Conservation (phyloP, 2,329 filamentous ascomycete genomes). For the Colletotrichum orchidophilum region DNA sequence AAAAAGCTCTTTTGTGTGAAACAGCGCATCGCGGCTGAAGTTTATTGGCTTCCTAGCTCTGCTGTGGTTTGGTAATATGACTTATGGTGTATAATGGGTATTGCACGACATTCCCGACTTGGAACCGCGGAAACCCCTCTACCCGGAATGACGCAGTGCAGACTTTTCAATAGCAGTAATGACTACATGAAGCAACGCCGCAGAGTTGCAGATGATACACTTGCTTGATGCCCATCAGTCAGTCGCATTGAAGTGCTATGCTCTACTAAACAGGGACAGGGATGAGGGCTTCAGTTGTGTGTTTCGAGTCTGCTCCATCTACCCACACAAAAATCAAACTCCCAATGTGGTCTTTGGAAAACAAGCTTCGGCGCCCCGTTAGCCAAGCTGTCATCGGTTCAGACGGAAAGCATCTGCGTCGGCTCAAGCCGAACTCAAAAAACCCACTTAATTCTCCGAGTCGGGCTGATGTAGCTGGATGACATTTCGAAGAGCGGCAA, state of each 20-base stretch:
- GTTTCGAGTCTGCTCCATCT: slow-evolving; percentile 27
- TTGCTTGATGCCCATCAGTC: not conserved
- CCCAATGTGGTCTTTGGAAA: slow-evolving; percentile 1
- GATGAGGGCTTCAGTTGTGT: not conserved
- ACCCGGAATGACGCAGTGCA: not conserved
- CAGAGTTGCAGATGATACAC: slow-evolving; percentile 8
- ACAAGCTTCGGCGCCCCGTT: slow-evolving; percentile 16
- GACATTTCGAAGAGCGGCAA: not conserved
- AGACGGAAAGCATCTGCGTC: not conserved
- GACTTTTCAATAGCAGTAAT: slow-evolving; percentile 17
- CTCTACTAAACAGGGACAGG: slow-evolving; percentile 12
- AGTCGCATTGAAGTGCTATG: not conserved
- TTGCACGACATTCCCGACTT: not conserved
- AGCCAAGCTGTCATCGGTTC: not conserved
- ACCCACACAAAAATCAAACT: not conserved
- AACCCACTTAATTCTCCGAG: not conserved
- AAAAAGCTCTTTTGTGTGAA: not conserved
- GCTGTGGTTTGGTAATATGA: slow-evolving; percentile 31
- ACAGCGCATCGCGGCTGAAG: not conserved
- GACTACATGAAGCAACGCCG: not conserved
- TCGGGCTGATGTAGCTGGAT: not conserved
- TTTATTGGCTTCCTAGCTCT: slow-evolving; percentile 19
- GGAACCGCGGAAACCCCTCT: not conserved
- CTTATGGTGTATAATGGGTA: slow-evolving; percentile 23
- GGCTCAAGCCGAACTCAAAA: slow-evolving; percentile 25